Evolutionary conservation across 1,284 basidiomycete genomes (phyloP), one percentile per base, ranked within the genome.

Genomic region (Apiotrichum mycotoxinovorans): DNA sequence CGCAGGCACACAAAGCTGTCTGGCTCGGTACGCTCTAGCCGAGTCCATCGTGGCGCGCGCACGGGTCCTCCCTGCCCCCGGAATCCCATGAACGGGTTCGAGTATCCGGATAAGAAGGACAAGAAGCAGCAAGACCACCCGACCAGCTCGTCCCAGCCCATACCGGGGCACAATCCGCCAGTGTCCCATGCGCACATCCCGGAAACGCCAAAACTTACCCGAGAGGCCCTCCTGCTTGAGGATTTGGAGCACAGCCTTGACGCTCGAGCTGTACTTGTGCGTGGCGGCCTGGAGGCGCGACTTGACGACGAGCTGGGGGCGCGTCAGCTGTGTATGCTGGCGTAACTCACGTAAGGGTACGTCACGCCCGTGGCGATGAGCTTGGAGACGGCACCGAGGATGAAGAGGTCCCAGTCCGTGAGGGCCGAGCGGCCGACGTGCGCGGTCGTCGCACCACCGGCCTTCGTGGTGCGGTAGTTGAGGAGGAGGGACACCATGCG

Each of bases 361-460:
- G 76, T 77, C 5, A 65, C 61, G 20, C 74, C 74, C 14, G 77
- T 79, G 10, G 78, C 78, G 41, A 78, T 70, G 10, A 94, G 83
- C 74, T 95, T 96, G 30, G 90, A 90, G 34, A 93, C 71, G 0
- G 93, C 93, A 11, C 93, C 93, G 25, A 96, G 83, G 58, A 92
- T 69, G 80, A 97, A 95, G 75, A 91, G 88, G 72, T 97, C 93
- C 80, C 85, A 83, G 71, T 95, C 90, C 23, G 84, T 83, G 35
- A 95, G 78, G 5, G 84, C 71, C 37, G 64, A 70, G 46, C 68
- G 61, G 47, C 67, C 67, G 18, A 60, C 56, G 35, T 52, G 58
- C n/a, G 80, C 82, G 38, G 80, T 78, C 22, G 78, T 80, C 55
- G 78, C 66, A 42, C 78, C 79, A 38, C 83, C 79, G 23, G 85